phyloP scores from a whole-genome alignment of 225 moss, liverwort and hornwort genomes.

The Pseudoscleropodium purum region DNA sequence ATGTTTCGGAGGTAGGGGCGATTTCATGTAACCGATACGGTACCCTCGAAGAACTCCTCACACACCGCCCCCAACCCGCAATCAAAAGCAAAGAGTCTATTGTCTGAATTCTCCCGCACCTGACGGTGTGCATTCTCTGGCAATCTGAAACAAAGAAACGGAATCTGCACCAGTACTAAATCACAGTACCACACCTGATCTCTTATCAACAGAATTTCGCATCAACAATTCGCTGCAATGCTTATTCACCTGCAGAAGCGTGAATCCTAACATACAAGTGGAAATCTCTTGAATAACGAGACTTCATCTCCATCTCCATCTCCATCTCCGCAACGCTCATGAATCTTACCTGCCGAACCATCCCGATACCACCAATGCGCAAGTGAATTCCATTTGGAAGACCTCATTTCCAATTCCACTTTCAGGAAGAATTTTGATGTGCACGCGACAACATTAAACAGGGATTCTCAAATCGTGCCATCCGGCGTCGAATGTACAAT shows the following conservation, averaged over 20 bases:
- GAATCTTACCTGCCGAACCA: background rate
- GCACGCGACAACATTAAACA: background rate
- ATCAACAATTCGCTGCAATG: background rate
- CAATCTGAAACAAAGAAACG: background rate
- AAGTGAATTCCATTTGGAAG: background rate
- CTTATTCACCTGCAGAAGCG: background rate
- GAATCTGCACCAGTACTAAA: too few species aligned
- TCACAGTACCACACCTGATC: too few species aligned
- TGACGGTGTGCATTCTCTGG: background rate
- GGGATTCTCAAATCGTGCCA: background rate
- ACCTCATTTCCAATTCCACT: background rate
- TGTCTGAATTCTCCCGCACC: background rate
- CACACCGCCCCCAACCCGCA: background rate
- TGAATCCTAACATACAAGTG: background rate
- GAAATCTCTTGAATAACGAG: background rate
- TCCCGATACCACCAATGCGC: background rate
- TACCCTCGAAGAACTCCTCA: background rate
- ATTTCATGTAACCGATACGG: background rate
- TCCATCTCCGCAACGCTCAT: background rate
- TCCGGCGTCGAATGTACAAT: background rate
- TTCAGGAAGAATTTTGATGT: background rate
- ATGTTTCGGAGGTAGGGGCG: background rate
- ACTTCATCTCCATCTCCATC: background rate
- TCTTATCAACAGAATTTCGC: background rate
- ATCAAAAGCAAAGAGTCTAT: background rate